phyloP scores from a whole-genome alignment of 352 stramenopile genomes.

The Stephanocyclus meneghinianus region DNA sequence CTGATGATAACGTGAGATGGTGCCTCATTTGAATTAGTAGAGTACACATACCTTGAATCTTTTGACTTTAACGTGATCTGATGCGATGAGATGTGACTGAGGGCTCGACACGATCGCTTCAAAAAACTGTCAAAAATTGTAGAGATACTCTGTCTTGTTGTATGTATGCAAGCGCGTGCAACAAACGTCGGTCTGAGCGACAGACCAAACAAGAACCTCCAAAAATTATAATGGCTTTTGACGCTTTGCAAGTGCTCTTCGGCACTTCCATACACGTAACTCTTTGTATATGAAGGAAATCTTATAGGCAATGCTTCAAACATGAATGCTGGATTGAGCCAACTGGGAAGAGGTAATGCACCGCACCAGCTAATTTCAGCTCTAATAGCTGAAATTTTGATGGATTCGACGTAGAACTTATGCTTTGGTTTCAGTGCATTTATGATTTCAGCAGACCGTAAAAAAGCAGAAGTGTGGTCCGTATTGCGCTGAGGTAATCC shows the following conservation, averaged over 20 bases:
- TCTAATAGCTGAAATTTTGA: constrained; percentile 54
- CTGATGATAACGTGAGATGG: neutral
- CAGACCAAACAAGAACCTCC: constrained; percentile 57
- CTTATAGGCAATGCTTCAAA: constrained; percentile 59
- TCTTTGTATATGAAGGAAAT: constrained; percentile 48
- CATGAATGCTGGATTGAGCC: constrained; percentile 50
- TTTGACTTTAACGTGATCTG: neutral
- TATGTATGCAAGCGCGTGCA: constrained; percentile 43
- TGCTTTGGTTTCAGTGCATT: constrained; percentile 20
- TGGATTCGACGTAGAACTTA: constrained; percentile 63
- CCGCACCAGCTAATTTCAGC: constrained; percentile 61
- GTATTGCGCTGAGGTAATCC: neutral
- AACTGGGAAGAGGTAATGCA: constrained; percentile 32
- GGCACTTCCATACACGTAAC: constrained; percentile 53
- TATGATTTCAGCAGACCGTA: neutral
- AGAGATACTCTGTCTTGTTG: constrained; percentile 43
- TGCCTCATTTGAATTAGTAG: neutral
- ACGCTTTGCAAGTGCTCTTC: constrained; percentile 52
- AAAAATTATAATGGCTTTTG: constrained; percentile 62
- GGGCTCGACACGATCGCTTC: neutral
- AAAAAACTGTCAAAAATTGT: constrained; percentile 35
- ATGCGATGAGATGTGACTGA: neutral
- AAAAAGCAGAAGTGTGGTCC: neutral
- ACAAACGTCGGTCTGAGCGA: constrained; percentile 57
- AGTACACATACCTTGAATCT: neutral